Conservation (phyloP, 2,329 filamentous ascomycete species). For the Tolypocladium inflatum region DNA sequence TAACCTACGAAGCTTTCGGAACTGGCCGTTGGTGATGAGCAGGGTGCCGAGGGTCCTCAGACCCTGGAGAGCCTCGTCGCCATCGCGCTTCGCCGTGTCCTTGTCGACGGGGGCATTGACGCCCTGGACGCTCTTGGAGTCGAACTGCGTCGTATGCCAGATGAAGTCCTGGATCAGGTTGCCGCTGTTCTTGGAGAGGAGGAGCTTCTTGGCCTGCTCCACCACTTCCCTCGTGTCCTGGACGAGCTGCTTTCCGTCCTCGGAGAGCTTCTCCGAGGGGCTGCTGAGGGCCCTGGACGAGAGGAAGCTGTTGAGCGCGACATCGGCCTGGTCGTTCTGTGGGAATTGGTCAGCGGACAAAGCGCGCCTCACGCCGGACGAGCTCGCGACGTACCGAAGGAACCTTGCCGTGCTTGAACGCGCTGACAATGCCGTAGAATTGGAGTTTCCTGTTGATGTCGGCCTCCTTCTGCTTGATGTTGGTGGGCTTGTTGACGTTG, state of each 20-base stretch:
- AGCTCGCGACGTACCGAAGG: slow-evolving; percentile 59
- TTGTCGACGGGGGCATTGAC: slow-evolving; percentile 65
- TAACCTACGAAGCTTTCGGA: slow-evolving; percentile 73
- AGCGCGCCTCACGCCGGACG: not conserved
- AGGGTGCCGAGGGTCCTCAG: slow-evolving; percentile 81
- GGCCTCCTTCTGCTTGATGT: slow-evolving; percentile 67
- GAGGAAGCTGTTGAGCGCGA: slow-evolving; percentile 84
- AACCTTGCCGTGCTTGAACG: slow-evolving; percentile 81
- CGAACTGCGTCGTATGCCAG: slow-evolving; percentile 78
- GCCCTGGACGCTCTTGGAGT: slow-evolving; percentile 47
- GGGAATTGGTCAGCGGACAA: not conserved
- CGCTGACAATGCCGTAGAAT: slow-evolving; percentile 80
- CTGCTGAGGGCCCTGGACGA: slow-evolving; percentile 57
- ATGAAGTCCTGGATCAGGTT: slow-evolving; percentile 95
- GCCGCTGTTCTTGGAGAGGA: slow-evolving; percentile 90
- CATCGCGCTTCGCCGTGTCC: slow-evolving; percentile 71
- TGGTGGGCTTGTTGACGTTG: slow-evolving; percentile 63
- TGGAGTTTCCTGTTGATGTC: slow-evolving; percentile 93
- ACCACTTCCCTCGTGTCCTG: slow-evolving; percentile 71
- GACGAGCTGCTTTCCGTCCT: slow-evolving; percentile 73
- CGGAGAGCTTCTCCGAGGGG: slow-evolving; percentile 68
- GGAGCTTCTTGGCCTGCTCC: slow-evolving; percentile 70
- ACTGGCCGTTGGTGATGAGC: slow-evolving; percentile 91
- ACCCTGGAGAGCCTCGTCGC: slow-evolving; percentile 73
- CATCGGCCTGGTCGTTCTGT: slow-evolving; percentile 90